Conservation (phyloP, 352 stramenopile genomes). For the Pythium periplocum region DNA sequence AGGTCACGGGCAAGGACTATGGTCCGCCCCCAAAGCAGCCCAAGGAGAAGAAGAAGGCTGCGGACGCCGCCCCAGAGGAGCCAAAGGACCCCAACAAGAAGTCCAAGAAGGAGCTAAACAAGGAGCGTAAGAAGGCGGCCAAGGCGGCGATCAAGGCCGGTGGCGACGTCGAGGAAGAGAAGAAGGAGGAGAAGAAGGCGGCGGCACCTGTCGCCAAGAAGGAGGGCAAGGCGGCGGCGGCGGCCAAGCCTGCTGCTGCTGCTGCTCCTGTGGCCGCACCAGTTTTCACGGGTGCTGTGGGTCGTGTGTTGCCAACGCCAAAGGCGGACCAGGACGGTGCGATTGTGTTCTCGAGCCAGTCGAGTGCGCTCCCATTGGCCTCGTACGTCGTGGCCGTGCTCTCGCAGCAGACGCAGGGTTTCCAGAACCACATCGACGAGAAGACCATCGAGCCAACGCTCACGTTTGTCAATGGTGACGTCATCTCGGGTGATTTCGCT, state of each 20-base stretch:
- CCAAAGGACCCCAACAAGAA: slow-evolving; percentile 45
- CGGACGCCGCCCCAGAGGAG: slow-evolving; percentile 2
- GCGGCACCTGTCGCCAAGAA: slow-evolving; percentile 16
- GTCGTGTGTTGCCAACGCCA: slow-evolving; percentile 39
- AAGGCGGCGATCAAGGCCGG: slow-evolving; percentile 68
- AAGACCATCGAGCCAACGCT: slow-evolving; percentile 64
- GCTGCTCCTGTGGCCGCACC: slow-evolving; percentile 2
- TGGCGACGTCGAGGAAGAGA: slow-evolving; percentile 11
- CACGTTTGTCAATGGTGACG: slow-evolving; percentile 33
- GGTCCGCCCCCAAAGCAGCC: slow-evolving; percentile 58
- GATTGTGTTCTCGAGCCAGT: slow-evolving; percentile 58
- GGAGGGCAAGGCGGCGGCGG: slow-evolving; percentile 22
- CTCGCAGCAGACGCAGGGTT: slow-evolving; percentile 37
- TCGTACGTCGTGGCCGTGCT: slow-evolving; percentile 64
- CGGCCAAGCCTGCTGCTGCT: neutral
- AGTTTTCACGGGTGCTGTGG: slow-evolving; percentile 1
- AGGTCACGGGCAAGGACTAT: slow-evolving; percentile 65
- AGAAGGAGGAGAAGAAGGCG: slow-evolving; percentile 4
- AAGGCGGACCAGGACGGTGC: slow-evolving; percentile 39
- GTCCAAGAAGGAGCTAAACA: slow-evolving; percentile 87
- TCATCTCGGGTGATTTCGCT: slow-evolving; percentile 79
- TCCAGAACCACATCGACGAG: slow-evolving; percentile 46
- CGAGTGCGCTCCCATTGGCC: slow-evolving; percentile 43
- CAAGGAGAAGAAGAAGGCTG: slow-evolving; percentile 38
- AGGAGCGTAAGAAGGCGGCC: slow-evolving; percentile 83